Evolutionary conservation across 2,329 filamentous ascomycete species (phyloP).

Genomic region (Lasiodiplodia hormozganensis): DNA sequence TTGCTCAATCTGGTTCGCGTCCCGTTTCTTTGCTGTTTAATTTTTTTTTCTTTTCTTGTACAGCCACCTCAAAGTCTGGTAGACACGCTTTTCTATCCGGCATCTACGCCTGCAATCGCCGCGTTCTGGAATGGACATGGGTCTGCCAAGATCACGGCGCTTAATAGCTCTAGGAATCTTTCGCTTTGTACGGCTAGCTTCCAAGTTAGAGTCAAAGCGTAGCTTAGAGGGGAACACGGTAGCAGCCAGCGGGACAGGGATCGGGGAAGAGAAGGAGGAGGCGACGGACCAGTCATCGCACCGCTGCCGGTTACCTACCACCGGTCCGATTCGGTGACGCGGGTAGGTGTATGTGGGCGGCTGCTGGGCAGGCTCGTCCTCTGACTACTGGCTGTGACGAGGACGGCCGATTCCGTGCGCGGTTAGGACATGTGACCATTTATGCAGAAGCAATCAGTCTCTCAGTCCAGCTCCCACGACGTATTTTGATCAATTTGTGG

Average conservation of each 20-base stretch:
- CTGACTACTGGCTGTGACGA: constrained; percentile 3
- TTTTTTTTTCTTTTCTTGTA: background rate
- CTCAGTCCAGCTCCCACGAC: background rate
- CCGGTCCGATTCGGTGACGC: background rate
- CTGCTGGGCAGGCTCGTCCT: background rate
- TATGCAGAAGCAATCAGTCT: background rate
- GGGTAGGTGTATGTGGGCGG: background rate
- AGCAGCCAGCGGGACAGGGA: background rate
- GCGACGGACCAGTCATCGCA: background rate
- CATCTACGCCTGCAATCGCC: background rate
- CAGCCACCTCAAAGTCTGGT: background rate
- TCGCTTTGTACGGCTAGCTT: background rate
- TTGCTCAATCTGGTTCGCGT: background rate
- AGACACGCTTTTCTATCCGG: background rate
- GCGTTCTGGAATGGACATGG: background rate
- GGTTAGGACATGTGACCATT: background rate
- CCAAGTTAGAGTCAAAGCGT: background rate
- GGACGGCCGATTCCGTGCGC: background rate
- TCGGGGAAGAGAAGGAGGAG: background rate
- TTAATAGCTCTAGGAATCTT: background rate
- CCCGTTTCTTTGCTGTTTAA: background rate
- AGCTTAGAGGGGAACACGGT: too few species aligned
- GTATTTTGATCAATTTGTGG: background rate
- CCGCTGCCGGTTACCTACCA: background rate
- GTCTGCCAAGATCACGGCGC: background rate